Evolutionary conservation across 108 stramenopile species (phyloP).

Genomic region (Skeletonema grethae): DNA sequence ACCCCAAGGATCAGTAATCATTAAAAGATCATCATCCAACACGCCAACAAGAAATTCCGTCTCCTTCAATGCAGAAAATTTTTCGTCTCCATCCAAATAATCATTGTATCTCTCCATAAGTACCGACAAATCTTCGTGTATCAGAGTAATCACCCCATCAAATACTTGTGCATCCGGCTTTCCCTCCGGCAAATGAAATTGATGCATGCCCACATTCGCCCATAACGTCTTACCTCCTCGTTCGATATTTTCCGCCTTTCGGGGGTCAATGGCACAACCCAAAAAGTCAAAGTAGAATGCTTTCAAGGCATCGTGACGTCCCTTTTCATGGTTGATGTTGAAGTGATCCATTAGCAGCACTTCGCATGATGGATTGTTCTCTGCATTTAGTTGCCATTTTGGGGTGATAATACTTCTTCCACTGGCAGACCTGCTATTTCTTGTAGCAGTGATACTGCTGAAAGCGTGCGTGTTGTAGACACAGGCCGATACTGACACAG

Average conservation of each 20-base stretch:
- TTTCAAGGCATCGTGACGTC: constrained; percentile 41
- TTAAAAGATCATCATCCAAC: constrained; percentile 24
- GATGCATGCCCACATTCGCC: constrained; percentile 21
- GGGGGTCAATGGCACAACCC: constrained; percentile 46
- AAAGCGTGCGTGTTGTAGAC: not conserved
- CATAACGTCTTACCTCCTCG: constrained; percentile 9
- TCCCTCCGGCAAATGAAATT: constrained; percentile 58
- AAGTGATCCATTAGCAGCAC: constrained; percentile 50
- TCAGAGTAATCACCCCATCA: constrained; percentile 60
- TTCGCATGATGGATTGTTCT: constrained; percentile 9
- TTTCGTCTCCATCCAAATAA: constrained; percentile 32
- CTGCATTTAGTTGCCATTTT: not conserved
- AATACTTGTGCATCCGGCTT: constrained; percentile 62
- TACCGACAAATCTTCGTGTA: constrained; percentile 42
- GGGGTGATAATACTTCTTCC: no score
- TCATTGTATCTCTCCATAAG: constrained; percentile 44
- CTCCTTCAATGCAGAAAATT: constrained; percentile 30
- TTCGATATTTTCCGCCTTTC: constrained; percentile 46
- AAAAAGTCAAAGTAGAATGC: constrained; percentile 58
- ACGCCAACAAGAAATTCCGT: constrained; percentile 48
- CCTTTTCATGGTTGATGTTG: constrained; percentile 57
- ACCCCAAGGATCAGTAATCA: constrained; percentile 72
- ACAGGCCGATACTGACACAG: not conserved
- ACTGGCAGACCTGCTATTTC: not conserved
- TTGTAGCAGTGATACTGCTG: not conserved